Conservation (phyloP, 2,329 filamentous ascomycete species). For the Trichophyton simii region DNA sequence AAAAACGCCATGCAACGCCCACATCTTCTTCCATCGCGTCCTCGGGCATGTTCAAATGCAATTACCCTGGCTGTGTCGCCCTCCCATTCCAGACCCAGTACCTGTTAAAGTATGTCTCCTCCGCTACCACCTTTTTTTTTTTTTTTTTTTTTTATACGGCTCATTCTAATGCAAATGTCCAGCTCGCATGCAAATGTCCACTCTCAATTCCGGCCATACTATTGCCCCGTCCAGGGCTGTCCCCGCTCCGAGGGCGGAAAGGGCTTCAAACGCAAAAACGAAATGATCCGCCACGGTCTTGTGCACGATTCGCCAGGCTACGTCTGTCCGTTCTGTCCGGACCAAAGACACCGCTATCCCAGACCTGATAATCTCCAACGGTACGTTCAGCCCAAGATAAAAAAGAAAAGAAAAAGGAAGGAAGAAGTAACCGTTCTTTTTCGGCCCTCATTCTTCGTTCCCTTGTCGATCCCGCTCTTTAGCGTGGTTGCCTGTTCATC, state of each 20-base stretch:
- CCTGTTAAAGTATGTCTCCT: conserved; percentile 44
- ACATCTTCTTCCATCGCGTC: not conserved
- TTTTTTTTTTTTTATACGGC: not conserved
- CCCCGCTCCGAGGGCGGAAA: conserved; percentile 49
- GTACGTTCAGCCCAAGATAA: conserved; percentile 37
- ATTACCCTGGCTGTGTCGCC: conserved; percentile 45
- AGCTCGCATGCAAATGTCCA: conserved; percentile 49
- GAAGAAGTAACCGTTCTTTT: too few relatives aligned
- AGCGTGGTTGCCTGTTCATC: not conserved
- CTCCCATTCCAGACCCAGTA: conserved; percentile 53
- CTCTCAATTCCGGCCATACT: conserved; percentile 50
- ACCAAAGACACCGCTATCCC: conserved; percentile 87
- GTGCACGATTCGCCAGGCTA: conserved; percentile 93
- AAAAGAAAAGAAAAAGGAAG: too few relatives aligned
- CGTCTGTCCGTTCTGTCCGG: conserved; percentile 88
- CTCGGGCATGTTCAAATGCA: conserved; percentile 38
- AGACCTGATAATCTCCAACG: conserved; percentile 90
- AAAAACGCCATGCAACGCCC: not conserved
- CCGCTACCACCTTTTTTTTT: not conserved
- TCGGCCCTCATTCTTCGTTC: too few relatives aligned
- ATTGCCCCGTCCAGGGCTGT: conserved; percentile 48
- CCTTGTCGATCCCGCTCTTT: not conserved
- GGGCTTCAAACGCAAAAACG: conserved; percentile 57
- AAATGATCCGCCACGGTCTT: conserved; percentile 65
- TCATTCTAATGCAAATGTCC: conserved; percentile 5